Evolutionary conservation across 495 filamentous ascomycete genomes (phyloP).

Genomic region (Penicillium paxilli): DNA sequence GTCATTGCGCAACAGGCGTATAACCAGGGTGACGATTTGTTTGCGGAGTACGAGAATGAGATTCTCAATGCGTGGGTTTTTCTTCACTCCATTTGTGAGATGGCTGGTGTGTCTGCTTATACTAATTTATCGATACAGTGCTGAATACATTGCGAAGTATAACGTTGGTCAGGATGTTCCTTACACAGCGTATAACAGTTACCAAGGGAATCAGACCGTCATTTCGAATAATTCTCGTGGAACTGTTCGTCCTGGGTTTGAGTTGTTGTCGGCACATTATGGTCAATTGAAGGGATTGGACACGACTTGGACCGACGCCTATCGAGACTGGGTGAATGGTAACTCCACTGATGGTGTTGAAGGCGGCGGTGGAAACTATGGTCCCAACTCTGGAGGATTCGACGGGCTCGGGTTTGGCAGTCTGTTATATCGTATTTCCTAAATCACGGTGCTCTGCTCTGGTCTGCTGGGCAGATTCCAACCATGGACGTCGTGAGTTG

Average conservation of each 20-base stretch:
- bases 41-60: conserved; percentile 27
- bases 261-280: conserved; percentile 44
- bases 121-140: conserved; percentile 10
- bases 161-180: conserved; percentile 44
- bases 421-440: conserved; percentile 27
- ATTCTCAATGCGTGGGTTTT: conserved; percentile 35
- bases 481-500: neutral
- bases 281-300: conserved; percentile 31
- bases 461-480: neutral
- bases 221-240: conserved; percentile 31
- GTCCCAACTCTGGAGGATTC: conserved; percentile 31
- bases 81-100: neutral
- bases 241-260: conserved; percentile 34
- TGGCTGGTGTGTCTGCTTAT: neutral
- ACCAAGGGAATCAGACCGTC: conserved; percentile 31
- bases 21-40: conserved; percentile 44
- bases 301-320: conserved; percentile 31
- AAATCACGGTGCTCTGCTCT: neutral
- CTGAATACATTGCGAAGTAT: conserved; percentile 45
- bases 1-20: conserved; percentile 39
- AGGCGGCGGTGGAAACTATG: conserved; percentile 38
- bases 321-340: conserved; percentile 27
- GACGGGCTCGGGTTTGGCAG: conserved; percentile 40
- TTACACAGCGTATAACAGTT: conserved; percentile 38
- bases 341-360: conserved; percentile 29